These are phyloP conservation scores for Ceratopteris richardii DNA, from an alignment of 75 land plant species.

Conservation along the genomic window DNA sequence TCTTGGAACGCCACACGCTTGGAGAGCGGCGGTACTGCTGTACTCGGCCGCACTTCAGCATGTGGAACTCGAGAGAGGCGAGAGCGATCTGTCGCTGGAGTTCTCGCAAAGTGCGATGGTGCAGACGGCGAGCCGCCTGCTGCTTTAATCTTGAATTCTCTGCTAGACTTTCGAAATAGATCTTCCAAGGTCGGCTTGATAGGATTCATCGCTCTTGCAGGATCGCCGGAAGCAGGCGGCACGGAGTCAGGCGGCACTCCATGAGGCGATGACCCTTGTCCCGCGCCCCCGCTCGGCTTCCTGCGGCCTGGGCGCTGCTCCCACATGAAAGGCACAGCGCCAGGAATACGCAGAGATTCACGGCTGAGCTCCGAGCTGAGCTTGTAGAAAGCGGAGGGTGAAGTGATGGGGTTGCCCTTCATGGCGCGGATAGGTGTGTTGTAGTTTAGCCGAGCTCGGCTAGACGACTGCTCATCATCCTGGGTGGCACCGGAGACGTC, in stretches of 20 bases:
- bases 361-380: slow-evolving; percentile 41
- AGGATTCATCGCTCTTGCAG: background rate
- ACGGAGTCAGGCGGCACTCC: background rate
- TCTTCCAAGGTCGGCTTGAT: too few species aligned
- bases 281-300: slow-evolving; percentile 18
- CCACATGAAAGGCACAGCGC: slow-evolving; percentile 73
- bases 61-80: too few species aligned
- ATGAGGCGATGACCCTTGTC: slow-evolving; percentile 29
- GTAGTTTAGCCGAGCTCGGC: background rate
- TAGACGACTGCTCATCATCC: too few species aligned
- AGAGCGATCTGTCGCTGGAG: too few species aligned
- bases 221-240: background rate
- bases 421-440: background rate
- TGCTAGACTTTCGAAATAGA: too few species aligned
- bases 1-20: too few species aligned
- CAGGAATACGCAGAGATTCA: slow-evolving; percentile 54
- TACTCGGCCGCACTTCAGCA: background rate
- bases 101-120: too few species aligned
- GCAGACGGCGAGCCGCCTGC: too few species aligned
- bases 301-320: slow-evolving; percentile 67
- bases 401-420: background rate
- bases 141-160: too few species aligned
- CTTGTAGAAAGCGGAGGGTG: slow-evolving; percentile 3
- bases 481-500: too few species aligned
- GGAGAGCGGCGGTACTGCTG: background rate